phyloP scores from a whole-genome alignment of 2,329 filamentous ascomycete species.

The Fusarium oxysporum region DNA sequence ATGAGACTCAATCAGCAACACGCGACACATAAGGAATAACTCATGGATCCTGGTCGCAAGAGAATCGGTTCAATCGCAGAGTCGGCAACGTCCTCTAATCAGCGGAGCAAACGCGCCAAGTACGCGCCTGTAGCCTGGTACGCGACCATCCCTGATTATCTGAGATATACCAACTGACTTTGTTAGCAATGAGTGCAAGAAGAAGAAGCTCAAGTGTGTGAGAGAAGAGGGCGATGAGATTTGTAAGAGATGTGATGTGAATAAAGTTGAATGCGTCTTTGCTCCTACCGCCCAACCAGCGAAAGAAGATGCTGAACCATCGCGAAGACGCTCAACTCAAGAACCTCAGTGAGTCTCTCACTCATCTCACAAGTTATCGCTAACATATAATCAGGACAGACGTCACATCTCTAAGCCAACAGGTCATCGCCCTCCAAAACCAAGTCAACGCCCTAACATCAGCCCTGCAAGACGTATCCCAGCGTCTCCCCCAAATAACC shows the following conservation, averaged over 20 bases:
- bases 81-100: background rate
- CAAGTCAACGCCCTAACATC: background rate
- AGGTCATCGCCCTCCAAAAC: background rate
- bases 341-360: background rate
- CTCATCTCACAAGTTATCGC: accelerated
- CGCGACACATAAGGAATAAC: background rate
- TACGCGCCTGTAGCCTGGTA: constrained; percentile 23
- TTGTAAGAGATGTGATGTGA: background rate
- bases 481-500: background rate
- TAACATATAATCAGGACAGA: background rate
- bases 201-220: constrained; percentile 18
- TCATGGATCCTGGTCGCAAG: constrained; percentile 7
- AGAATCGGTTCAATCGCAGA: background rate
- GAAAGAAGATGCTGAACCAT: background rate
- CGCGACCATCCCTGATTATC: background rate
- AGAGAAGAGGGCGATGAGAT: background rate
- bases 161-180: background rate
- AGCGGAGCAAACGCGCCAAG: constrained; percentile 14
- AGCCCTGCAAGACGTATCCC: constrained; percentile 5
- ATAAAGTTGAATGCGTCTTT: constrained; percentile 5
- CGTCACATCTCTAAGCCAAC: background rate
- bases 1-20: background rate
- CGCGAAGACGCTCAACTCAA: background rate
- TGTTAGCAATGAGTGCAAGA: constrained; percentile 15
- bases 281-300: background rate